Conservation (phyloP, 768 basidiomycete species). For the Tricholomella constricta region DNA sequence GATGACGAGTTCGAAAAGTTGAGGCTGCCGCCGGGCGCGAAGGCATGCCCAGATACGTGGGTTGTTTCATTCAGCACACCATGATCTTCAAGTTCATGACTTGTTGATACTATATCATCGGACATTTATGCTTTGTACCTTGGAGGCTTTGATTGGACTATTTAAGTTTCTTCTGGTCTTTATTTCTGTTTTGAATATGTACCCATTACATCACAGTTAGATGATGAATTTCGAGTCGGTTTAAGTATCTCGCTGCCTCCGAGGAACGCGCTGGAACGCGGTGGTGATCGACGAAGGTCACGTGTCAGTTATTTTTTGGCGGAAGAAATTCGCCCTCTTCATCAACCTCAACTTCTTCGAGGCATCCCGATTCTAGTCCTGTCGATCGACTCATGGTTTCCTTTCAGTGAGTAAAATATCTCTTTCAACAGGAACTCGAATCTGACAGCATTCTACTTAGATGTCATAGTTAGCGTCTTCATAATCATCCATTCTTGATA, state of each 20-base stretch:
- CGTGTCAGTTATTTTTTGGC: slow-evolving; percentile 8
- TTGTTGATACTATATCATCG: too few species aligned
- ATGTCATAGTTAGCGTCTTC: slow-evolving; percentile 63
- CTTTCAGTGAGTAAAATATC: slow-evolving; percentile 55
- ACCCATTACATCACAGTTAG: too few species aligned
- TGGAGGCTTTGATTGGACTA: background rate
- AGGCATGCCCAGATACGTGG: slow-evolving; percentile 56
- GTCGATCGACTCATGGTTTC: slow-evolving; percentile 56
- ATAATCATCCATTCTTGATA: background rate
- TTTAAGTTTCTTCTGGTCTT: background rate
- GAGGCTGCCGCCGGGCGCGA: slow-evolving; percentile 48
- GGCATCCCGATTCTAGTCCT: background rate
- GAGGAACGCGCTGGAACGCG: background rate
- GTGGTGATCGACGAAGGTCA: background rate
- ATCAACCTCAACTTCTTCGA: background rate
- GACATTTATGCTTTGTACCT: background rate
- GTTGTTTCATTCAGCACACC: slow-evolving; percentile 46
- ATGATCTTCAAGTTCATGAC: too few species aligned
- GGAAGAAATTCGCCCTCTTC: background rate
- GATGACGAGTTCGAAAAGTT: slow-evolving; percentile 57
- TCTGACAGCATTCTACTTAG: slow-evolving; percentile 34
- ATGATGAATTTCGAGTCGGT: too few species aligned
- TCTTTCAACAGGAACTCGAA: background rate
- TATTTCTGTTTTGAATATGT: too few species aligned
- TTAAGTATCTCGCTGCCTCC: too few species aligned